Evolutionary conservation across 1,284 basidiomycete genomes (phyloP).

Genomic region (Pyrrhoderma lamaoense): DNA sequence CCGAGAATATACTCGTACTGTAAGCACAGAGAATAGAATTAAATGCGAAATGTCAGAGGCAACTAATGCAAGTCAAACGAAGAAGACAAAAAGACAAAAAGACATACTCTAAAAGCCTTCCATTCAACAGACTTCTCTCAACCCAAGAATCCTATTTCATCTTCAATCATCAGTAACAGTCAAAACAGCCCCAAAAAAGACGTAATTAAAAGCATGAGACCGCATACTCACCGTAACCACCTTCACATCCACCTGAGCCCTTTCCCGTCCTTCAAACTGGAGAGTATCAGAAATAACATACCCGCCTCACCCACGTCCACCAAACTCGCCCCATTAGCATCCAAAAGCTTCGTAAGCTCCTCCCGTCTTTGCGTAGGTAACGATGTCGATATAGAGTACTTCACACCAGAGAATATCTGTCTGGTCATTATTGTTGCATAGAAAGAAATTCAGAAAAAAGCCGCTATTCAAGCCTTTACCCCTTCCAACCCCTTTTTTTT

Average conservation of each 20-base stretch:
- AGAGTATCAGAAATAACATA: conserved; percentile 41
- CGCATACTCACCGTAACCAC: conserved; percentile 46
- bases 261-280: conserved; percentile 46
- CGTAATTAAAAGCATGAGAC: too few species aligned
- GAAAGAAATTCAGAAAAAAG: too few species aligned
- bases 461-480: too few species aligned
- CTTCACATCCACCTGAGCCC: conserved; percentile 26
- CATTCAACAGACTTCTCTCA: conserved; percentile 52
- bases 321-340: conserved; percentile 40
- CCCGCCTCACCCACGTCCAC: conserved; percentile 33
- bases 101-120: conserved; percentile 50
- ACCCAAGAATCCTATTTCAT: conserved; percentile 68
- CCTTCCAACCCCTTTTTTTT: too few species aligned
- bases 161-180: too few species aligned
- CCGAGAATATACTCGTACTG: conserved; percentile 58
- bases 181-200: too few species aligned
- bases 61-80: too few species aligned
- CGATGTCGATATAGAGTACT: conserved; percentile 29
- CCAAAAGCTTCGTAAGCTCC: conserved; percentile 30
- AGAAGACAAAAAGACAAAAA: not conserved
- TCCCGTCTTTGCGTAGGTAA: conserved; percentile 25
- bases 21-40: not conserved
- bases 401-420: conserved; percentile 27
- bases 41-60: too few species aligned
- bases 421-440: too few species aligned